Conservation (phyloP, 106 monocot genomes). For the Cymbidium sinense region DNA sequence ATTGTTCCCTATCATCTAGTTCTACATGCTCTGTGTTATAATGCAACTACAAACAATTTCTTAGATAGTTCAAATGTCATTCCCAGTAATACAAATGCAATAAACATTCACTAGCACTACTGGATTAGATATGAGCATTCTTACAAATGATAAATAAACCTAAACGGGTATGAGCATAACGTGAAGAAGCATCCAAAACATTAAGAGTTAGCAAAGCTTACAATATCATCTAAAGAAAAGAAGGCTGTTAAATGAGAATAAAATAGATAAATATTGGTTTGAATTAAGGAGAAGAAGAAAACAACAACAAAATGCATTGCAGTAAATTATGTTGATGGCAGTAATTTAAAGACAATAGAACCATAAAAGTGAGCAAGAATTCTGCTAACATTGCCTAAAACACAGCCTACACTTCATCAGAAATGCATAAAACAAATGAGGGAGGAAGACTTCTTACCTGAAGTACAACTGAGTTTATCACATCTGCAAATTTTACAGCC, state of each 20-base stretch:
- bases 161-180: neutral
- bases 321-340: neutral
- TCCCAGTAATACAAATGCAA: neutral
- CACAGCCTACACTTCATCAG: neutral
- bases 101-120: neutral
- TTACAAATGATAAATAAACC: neutral
- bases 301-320: neutral
- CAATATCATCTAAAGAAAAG: neutral
- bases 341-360: neutral
- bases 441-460: constrained; percentile 35
- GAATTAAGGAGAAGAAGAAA: neutral
- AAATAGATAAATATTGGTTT: neutral
- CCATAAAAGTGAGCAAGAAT: neutral
- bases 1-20: neutral
- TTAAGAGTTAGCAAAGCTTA: neutral
- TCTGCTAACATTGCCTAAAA: neutral
- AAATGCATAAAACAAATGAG: neutral
- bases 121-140: neutral
- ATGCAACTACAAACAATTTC: neutral
- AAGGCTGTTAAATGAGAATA: neutral
- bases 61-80: neutral
- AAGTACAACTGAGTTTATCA: constrained; percentile 91
- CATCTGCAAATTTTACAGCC: constrained; percentile 84
- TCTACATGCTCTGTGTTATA: neutral
- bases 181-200: neutral